Percentiles rank a stretch among this genome's conserved stretches.
phyloP scores from a whole-genome alignment of 306 rosid species.

The Inga oerstediana region DNA sequence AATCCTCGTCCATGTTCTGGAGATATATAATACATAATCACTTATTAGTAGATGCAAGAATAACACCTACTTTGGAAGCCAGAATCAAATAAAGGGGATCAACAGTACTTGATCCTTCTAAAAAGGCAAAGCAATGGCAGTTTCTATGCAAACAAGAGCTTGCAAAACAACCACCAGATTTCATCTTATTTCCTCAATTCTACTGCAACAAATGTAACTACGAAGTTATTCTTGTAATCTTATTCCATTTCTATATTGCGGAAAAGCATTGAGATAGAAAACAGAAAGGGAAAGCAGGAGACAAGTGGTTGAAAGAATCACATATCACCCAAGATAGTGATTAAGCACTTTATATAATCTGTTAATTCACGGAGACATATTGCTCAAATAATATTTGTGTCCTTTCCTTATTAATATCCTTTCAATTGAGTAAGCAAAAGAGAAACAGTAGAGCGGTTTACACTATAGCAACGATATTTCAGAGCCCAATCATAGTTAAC shows the following conservation, averaged over 20 bases:
- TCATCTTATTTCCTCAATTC: constrained; percentile 28
- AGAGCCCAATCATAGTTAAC: neutral
- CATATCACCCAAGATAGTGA: neutral
- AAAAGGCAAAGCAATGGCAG: neutral
- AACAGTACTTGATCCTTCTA: neutral
- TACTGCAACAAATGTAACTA: neutral
- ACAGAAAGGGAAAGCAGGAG: neutral
- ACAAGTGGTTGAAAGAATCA: constrained; percentile 24
- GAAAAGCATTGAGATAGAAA: constrained; percentile 10
- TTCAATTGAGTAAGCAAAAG: constrained; percentile 12
- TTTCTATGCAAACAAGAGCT: constrained; percentile 28
- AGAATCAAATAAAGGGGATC: constrained; percentile 25
- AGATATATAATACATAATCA: constrained; percentile 37
- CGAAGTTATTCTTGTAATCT: neutral
- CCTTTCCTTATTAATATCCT: neutral
- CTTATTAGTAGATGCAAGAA: constrained; percentile 24
- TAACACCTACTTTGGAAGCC: constrained; percentile 19
- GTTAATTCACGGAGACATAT: neutral
- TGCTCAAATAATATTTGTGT: neutral
- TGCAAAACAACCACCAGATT: constrained; percentile 24
- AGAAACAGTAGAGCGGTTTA: neutral
- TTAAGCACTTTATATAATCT: constrained; percentile 7
- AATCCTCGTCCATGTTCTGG: constrained; percentile 75
- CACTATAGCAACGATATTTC: neutral
- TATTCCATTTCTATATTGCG: neutral